Base-by-base conservation (phyloP, 2,329 filamentous ascomycete genomes). In the Sordariomycetes sp. region DNA sequence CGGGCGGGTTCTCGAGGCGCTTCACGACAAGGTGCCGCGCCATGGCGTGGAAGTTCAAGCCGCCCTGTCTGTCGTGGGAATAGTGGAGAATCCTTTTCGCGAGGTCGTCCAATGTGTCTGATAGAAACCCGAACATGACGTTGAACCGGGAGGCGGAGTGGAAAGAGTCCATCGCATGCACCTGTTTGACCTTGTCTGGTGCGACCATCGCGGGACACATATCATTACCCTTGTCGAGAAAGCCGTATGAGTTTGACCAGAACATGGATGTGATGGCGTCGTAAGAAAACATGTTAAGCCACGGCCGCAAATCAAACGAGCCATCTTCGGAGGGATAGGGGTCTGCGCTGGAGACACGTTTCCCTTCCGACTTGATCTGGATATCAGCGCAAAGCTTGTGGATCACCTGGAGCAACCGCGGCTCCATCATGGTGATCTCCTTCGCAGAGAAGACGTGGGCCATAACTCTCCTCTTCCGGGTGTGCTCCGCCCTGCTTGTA, bases 221-320 rank as follows among this genome's bases (percentile, higher is more conserved):
- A 24, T 57, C 58, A 46, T 57, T 56, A 14, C 53, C 58, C 25
- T 48, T 50, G 25, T 52, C 54, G 16, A 59, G 58, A 32, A 57
- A 59, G 3, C 58, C 53, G 48, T 59, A 59, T 3, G 53, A 22
- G 12, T 34, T 46, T 14, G 58, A 46, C 53, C 40, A 59, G 54
- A 59, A 59, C 12, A 59, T 55, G 28, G 25, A 32, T 7, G 58
- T 59, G 16, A 59, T 59, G n/a, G 58, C 53, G n/a, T 59, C 58
- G 58, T 59, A 59, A 11, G 58, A 59, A 12, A 59, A 59, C 58
- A 56, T 59, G 46, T 59, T 59, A 14, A 59, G 58, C 58, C 58
- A 59, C 32, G 58, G 58, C 12, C 58, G n/a, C 1, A 59, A n/a
- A 25, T 59, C 53, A 34, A 59, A 59, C 10, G 32, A 34, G 24